Percentiles rank a stretch among this genome's conserved stretches.
phyloP scores from a whole-genome alignment of 1,139 yeast genomes.

The Yarrowia galli region DNA sequence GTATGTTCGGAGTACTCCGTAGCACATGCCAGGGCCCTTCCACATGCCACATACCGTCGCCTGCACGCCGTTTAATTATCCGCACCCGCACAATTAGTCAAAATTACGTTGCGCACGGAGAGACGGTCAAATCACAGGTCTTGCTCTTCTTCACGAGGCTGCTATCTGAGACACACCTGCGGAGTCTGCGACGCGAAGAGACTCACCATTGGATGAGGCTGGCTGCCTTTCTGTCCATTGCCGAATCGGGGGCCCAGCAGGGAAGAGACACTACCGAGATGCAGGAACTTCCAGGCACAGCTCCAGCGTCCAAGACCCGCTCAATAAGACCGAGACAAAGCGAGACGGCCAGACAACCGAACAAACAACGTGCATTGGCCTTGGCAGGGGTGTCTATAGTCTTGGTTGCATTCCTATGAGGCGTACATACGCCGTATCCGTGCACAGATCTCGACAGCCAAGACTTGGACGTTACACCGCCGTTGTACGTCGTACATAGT shows the following conservation, averaged over 20 bases:
- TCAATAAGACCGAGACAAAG: no score
- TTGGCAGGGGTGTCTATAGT: neutral
- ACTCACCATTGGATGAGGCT: neutral
- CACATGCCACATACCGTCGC: neutral
- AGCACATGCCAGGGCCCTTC: neutral
- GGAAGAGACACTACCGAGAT: neutral
- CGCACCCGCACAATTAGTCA: neutral
- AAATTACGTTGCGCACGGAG: neutral
- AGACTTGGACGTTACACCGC: neutral
- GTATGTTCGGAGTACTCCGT: no score
- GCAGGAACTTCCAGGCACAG: conserved; percentile 21
- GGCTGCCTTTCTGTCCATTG: neutral
- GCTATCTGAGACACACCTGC: neutral
- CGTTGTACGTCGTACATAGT: no score
- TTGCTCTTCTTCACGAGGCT: neutral
- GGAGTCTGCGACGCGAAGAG: conserved; percentile 16
- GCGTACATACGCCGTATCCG: neutral
- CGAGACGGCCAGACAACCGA: no score
- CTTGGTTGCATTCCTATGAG: neutral
- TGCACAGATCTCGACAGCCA: neutral
- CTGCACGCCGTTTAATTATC: neutral
- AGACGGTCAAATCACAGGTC: neutral
- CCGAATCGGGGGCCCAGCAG: neutral
- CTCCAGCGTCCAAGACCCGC: neutral
- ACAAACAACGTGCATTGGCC: neutral